Conservation (phyloP, 495 filamentous ascomycete species). For the Trichodelitschia bisporula region DNA sequence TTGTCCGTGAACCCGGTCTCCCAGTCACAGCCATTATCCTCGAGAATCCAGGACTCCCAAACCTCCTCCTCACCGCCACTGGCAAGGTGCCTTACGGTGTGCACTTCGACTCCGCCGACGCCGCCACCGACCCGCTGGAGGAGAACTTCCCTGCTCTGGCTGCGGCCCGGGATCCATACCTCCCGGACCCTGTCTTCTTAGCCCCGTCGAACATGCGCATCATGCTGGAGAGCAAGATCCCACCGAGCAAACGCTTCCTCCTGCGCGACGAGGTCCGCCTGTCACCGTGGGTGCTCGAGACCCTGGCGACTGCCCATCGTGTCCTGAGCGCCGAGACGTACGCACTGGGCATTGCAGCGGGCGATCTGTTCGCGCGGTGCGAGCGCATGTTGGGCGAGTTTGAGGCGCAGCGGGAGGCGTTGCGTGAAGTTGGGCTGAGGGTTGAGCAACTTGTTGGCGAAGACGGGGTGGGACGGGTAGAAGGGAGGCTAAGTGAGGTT, state of each 20-base stretch:
- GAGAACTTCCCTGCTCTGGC: constrained; percentile 15
- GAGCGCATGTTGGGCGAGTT: constrained; percentile 49
- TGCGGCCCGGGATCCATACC: constrained; percentile 39
- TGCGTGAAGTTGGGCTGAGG: constrained; percentile 36
- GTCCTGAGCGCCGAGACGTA: constrained; percentile 50
- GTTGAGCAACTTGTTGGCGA: constrained; percentile 42
- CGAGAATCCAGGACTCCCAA: constrained; percentile 49
- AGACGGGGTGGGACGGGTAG: constrained; percentile 12
- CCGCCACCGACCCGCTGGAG: constrained; percentile 17
- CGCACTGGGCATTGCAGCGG: constrained; percentile 42
- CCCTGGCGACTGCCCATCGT: constrained; percentile 55
- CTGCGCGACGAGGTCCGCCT: constrained; percentile 50
- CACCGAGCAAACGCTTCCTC: constrained; percentile 28
- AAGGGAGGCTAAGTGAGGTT: constrained; percentile 32
- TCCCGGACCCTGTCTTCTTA: constrained; percentile 40
- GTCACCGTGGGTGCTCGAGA: constrained; percentile 45
- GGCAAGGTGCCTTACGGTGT: constrained; percentile 35
- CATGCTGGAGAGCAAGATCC: constrained; percentile 34
- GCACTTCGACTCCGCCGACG: constrained; percentile 38
- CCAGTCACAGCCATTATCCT: constrained; percentile 32
- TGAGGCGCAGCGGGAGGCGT: constrained; percentile 39
- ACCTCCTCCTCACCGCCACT: constrained; percentile 50
- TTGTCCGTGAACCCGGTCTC: constrained; percentile 1
- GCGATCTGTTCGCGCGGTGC: constrained; percentile 61
- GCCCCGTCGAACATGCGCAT: constrained; percentile 28